phyloP scores from a whole-genome alignment of 805 yeast genomes.

The Nakazawaea laoshanensis region DNA sequence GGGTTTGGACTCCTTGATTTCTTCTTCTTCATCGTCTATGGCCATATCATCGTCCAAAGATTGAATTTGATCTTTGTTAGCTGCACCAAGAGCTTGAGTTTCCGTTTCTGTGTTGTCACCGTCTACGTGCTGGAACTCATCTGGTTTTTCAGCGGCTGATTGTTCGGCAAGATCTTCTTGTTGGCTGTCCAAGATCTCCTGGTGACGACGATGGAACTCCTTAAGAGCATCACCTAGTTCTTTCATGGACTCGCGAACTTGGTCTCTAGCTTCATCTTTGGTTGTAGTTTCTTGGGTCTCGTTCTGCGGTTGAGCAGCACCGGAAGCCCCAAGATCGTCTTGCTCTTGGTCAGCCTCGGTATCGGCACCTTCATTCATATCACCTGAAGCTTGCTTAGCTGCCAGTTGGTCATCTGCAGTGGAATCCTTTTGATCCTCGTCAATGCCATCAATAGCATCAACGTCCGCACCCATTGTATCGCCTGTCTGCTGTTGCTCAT shows the following conservation, averaged over 20 bases:
- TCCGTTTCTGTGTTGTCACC: conserved; percentile 72
- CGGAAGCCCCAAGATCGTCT: conserved; percentile 62
- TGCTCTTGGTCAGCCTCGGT: conserved; percentile 31
- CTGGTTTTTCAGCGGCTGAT: conserved; percentile 61
- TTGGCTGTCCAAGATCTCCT: conserved; percentile 71
- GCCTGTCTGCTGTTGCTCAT: conserved; percentile 18
- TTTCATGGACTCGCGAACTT: conserved; percentile 69
- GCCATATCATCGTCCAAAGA: conserved; percentile 73
- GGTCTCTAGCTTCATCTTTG: conserved; percentile 50
- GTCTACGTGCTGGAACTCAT: conserved; percentile 78
- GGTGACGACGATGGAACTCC: conserved; percentile 84
- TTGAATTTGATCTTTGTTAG: conserved; percentile 72
- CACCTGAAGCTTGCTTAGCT: conserved; percentile 23
- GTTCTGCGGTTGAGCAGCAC: conserved; percentile 29
- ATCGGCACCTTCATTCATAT: conserved; percentile 28
- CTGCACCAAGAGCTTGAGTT: conserved; percentile 91
- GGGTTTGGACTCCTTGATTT: conserved; percentile 22
- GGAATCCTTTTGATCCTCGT: conserved; percentile 23
- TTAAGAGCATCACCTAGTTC: conserved; percentile 88
- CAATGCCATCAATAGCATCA: conserved; percentile 21
- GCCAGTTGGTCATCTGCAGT: conserved; percentile 25
- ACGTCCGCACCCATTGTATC: conserved; percentile 17
- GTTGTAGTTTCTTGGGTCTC: conserved; percentile 28
- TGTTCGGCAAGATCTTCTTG: conserved; percentile 41
- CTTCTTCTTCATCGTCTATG: conserved; percentile 59